phyloP scores from a whole-genome alignment of 192 early-diverging fungal species.

The Coemansia sp. region DNA sequence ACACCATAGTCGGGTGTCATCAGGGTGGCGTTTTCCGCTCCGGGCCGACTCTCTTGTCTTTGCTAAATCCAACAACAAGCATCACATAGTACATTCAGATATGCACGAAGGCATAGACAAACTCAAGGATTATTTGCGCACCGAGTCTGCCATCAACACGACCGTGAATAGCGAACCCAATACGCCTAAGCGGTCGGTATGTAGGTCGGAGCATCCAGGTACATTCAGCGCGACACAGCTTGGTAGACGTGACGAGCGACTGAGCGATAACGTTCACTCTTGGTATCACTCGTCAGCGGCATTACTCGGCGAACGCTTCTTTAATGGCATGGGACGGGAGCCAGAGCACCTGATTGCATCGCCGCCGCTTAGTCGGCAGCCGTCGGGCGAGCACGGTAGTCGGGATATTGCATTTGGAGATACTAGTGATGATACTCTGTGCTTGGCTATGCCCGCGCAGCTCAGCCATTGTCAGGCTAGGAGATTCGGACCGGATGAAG shows the following conservation, averaged over 20 bases:
- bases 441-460: conserved; percentile 1
- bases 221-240: background rate
- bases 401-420: background rate
- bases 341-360: conserved; percentile 17
- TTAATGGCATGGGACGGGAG: conserved; percentile 4
- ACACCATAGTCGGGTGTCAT: conserved; percentile 17
- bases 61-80: conserved; percentile 15
- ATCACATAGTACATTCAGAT: conserved; percentile 46
- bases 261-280: background rate
- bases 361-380: conserved; percentile 19
- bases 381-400: conserved; percentile 15
- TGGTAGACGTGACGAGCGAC: background rate
- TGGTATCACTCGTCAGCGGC: conserved; percentile 11
- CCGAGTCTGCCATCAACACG: conserved; percentile 24
- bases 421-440: background rate
- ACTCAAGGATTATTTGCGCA: conserved; percentile 44
- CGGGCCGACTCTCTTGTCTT: conserved; percentile 37
- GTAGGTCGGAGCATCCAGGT: conserved; percentile 5
- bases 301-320: conserved; percentile 3
- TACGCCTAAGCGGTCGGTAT: background rate
- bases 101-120: conserved; percentile 40
- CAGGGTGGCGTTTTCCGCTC: conserved; percentile 41
- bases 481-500: background rate
- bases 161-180: background rate
- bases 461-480: conserved; percentile 1